Base-by-base conservation (phyloP, 1,139 yeast species). In the Scheffersomyces insectosa region DNA sequence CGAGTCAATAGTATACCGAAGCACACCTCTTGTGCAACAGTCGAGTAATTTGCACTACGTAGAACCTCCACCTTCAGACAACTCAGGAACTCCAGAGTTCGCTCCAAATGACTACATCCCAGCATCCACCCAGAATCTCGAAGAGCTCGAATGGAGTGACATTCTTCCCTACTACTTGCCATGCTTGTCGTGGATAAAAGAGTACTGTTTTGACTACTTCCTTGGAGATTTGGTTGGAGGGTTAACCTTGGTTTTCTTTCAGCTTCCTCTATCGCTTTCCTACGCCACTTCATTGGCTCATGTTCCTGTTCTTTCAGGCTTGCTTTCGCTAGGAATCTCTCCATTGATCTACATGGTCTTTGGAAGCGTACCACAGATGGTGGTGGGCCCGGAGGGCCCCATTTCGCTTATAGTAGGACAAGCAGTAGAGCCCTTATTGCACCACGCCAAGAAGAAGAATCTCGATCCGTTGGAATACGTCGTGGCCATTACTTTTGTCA, bases 301-400 rank as follows among this genome's bases (percentile, higher is more conserved):
- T 59, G 95, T 90, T 1, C 96, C 97, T 3, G 89, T 96, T 0
- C 68, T 86, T 2, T 85, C 90, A 47, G 99, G 98, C 0, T 72
- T 93, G 9, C 79, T 83, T 51, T 91, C 96, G 0, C 71, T 91
- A 42, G 91, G 90, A 0, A 69, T 91, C 3, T 84, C 96, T 1
- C 98, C 98, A 0, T 68, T 91, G 39, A 75, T 93, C 3, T 93
- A 93, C 60, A 75, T 88, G 41, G 52, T 91, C 1, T 78, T 91
- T 58, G 98, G 99, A 0, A 84, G 96, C 20, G 97, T 90, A 1
- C 98, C 98, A 0, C 95, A 87, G 57, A 88, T 93, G 96, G 86
- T 91, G 42, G 96, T 91, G 6, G 98, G 98, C 0, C 99, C 99
- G 0, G 99, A 93, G 59, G 95, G 93, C 7, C 96, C 98, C 1